These are phyloP conservation scores for Punica granatum DNA, from an alignment of 345 rosid genomes.

Conservation along the genomic window DNA sequence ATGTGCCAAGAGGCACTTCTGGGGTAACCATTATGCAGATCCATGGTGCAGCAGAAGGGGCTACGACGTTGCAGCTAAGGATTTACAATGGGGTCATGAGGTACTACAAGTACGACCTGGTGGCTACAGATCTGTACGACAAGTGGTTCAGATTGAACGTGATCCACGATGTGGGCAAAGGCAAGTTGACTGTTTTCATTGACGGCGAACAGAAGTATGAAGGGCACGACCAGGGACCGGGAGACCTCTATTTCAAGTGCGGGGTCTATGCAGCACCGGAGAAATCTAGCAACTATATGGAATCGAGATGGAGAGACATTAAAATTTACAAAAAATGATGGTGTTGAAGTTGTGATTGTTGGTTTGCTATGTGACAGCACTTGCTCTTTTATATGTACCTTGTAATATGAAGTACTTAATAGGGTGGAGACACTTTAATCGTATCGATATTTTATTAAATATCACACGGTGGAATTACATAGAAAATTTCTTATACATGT, in stretches of 20 bases:
- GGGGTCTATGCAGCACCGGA: constrained; percentile 24
- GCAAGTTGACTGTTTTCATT: constrained; percentile 17
- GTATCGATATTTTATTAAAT: no score
- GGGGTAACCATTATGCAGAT: constrained; percentile 32
- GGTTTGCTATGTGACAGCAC: no score
- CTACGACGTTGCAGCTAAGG: constrained; percentile 23
- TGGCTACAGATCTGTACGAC: constrained; percentile 23
- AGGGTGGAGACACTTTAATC: no score
- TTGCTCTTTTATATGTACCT: no score
- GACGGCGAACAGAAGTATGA: constrained; percentile 13
- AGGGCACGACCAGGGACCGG: constrained; percentile 16
- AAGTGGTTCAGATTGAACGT: no score
- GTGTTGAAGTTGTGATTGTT: no score
- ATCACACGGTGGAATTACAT: no score
- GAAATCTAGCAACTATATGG: constrained; percentile 16
- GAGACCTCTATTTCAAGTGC: constrained; percentile 23
- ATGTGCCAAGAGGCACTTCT: constrained; percentile 24
- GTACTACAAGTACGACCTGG: constrained; percentile 17
- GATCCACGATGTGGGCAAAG: constrained; percentile 24
- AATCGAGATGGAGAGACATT: constrained; percentile 28
- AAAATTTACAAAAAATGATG: constrained; percentile 13
- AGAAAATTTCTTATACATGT: no score
- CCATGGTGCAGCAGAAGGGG: constrained; percentile 17
- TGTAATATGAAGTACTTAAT: no score
- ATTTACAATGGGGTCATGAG: constrained; percentile 22